Conservation (phyloP, 345 rosid species). For the Citrus medica region DNA sequence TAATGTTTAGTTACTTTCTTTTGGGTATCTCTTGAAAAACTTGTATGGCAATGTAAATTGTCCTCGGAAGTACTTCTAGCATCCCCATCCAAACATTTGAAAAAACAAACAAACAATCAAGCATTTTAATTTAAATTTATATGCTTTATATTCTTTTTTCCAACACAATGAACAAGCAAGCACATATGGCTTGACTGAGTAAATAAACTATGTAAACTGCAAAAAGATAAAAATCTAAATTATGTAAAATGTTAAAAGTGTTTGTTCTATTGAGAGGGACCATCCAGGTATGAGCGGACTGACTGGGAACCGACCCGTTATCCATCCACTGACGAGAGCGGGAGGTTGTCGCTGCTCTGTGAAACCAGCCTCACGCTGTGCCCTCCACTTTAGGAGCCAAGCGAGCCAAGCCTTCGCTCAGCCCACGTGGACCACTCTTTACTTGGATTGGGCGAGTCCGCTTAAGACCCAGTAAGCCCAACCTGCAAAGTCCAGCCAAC, state of each 20-base stretch:
- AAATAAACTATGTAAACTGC: no score
- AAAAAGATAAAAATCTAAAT: no score
- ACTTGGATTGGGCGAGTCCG: conserved; percentile 22
- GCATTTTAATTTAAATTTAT: no score
- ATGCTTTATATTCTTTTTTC: no score
- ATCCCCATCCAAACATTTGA: no score
- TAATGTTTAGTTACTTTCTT: no score
- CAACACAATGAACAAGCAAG: no score
- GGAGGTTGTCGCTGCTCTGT: conserved; percentile 36
- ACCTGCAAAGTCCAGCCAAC: neutral
- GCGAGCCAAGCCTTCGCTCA: neutral
- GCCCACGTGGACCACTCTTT: conserved; percentile 10
- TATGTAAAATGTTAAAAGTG: neutral
- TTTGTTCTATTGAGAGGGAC: neutral
- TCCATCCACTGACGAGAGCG: conserved; percentile 40
- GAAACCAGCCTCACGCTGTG: conserved; percentile 39
- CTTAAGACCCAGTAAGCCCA: neutral
- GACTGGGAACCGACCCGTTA: conserved; percentile 9
- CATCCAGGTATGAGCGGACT: neutral
- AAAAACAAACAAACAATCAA: no score
- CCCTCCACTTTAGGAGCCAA: neutral
- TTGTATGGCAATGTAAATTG: no score
- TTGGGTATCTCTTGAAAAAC: no score
- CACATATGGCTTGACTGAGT: no score
- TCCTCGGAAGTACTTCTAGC: no score